Conservation (phyloP, 169 alveolate species). For the Besnoitia besnoiti region DNA sequence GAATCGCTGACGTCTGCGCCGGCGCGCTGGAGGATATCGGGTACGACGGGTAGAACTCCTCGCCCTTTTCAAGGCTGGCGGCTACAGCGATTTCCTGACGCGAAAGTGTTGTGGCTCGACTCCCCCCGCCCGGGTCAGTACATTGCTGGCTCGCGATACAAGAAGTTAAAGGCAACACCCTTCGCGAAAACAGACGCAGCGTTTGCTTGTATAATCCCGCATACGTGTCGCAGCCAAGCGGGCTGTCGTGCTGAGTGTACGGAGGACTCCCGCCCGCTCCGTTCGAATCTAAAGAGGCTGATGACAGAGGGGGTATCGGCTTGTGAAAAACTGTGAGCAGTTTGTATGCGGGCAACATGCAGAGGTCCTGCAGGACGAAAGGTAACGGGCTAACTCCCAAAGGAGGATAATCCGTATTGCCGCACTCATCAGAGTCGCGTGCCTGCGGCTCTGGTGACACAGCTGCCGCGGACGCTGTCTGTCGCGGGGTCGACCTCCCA, state of each 20-base stretch:
- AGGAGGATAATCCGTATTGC: no score
- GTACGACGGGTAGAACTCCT: no score
- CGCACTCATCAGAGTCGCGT: neutral
- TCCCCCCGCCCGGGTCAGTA: neutral
- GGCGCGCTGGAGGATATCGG: no score
- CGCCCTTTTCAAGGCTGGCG: no score
- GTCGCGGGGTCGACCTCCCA: neutral
- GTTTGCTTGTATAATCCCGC: neutral
- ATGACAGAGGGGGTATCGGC: neutral
- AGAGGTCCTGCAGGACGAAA: neutral
- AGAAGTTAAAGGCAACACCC: neutral
- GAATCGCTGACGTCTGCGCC: no score
- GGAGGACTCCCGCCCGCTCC: slow-evolving; percentile 6
- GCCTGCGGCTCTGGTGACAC: neutral
- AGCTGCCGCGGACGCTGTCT: neutral
- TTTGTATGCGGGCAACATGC: neutral
- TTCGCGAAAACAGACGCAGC: neutral
- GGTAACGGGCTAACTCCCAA: neutral
- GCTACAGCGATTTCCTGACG: no score
- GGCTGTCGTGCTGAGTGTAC: neutral
- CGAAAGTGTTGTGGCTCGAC: no score
- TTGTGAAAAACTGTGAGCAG: neutral
- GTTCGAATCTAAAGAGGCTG: no score
- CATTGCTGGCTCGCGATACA: neutral
- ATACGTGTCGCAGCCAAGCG: neutral